Conservation (phyloP, 345 rosid genomes). For the Gynandropsis gynandra region DNA sequence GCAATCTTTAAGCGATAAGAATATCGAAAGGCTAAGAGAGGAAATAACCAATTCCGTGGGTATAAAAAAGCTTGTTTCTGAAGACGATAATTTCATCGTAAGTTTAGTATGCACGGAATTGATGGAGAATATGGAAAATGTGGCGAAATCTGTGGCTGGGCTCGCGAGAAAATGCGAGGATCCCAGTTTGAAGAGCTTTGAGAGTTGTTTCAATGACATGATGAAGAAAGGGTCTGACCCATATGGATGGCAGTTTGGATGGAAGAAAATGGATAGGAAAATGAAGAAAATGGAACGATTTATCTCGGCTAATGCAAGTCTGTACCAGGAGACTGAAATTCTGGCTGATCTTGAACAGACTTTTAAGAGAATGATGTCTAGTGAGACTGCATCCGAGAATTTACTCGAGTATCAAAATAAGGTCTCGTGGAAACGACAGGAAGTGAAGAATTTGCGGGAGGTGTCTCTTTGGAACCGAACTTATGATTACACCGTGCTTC, state of each 20-base stretch:
- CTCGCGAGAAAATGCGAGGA: slow-evolving; percentile 66
- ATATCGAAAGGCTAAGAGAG: slow-evolving; percentile 56
- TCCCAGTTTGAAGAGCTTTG: slow-evolving; percentile 55
- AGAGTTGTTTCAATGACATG: slow-evolving; percentile 45
- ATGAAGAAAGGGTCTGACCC: slow-evolving; percentile 56
- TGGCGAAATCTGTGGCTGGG: slow-evolving; percentile 70
- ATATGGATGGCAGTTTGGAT: slow-evolving; percentile 56
- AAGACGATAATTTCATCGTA: slow-evolving; percentile 62
- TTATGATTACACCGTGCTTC: slow-evolving; percentile 59
- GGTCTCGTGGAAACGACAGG: slow-evolving; percentile 74
- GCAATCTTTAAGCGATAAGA: slow-evolving; percentile 86
- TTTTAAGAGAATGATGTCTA: slow-evolving; percentile 55
- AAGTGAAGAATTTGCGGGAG: slow-evolving; percentile 65
- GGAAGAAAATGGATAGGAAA: slow-evolving; percentile 81
- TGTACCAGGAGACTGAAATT: slow-evolving; percentile 91
- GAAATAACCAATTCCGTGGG: slow-evolving; percentile 63
- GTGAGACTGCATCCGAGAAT: slow-evolving; percentile 50
- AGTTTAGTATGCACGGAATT: slow-evolving; percentile 57
- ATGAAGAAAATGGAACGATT: slow-evolving; percentile 83
- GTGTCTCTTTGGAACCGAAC: slow-evolving; percentile 83
- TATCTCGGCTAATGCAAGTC: slow-evolving; percentile 54
- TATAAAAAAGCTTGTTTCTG: slow-evolving; percentile 73
- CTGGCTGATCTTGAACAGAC: slow-evolving; percentile 74
- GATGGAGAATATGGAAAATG: slow-evolving; percentile 51
- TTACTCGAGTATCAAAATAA: slow-evolving; percentile 63